Evolutionary conservation across 768 basidiomycete species (phyloP).

Genomic region (Lanmaoa rubissima): DNA sequence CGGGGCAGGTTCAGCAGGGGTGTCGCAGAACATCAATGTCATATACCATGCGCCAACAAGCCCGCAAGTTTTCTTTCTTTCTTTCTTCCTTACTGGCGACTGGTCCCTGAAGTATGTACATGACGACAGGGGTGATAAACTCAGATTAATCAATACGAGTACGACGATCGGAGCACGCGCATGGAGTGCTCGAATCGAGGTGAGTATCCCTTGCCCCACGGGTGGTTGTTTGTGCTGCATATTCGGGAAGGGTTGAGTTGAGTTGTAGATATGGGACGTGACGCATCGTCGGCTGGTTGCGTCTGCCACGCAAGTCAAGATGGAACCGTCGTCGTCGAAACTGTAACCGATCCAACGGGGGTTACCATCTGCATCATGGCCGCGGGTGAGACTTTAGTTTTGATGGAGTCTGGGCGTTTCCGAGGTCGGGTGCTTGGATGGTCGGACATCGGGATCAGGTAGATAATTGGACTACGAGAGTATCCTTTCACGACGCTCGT

Average conservation of each 20-base stretch:
- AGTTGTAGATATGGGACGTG: conserved; percentile 41
- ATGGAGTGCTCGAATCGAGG: conserved; percentile 41
- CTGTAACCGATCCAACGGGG: conserved; percentile 6
- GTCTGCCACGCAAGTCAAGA: conserved; percentile 41
- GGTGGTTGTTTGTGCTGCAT: neutral
- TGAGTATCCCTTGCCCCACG: conserved; percentile 12
- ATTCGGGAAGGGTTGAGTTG: neutral
- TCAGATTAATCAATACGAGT: conserved; percentile 43
- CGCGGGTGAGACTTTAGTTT: neutral
- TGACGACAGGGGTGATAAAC: conserved; percentile 41
- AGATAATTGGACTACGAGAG: neutral
- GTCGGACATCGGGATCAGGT: neutral
- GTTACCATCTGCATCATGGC: neutral
- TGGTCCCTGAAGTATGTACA: neutral
- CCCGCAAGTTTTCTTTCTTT: conserved; percentile 29
- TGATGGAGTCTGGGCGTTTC: neutral
- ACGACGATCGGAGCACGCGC: conserved; percentile 30
- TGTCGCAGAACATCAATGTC: conserved; percentile 46
- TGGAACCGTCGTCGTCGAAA: conserved; percentile 27
- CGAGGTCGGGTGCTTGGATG: neutral
- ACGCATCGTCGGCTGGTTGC: conserved; percentile 40
- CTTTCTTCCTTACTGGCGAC: neutral
- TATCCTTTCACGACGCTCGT: neutral
- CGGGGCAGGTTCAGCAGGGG: conserved; percentile 30
- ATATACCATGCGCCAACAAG: conserved; percentile 44